A percentile compares a stretch with the other conserved stretches of the same genome.
Conservation (phyloP, 2,329 filamentous ascomycete genomes). For the Exophiala dermatitidis region DNA sequence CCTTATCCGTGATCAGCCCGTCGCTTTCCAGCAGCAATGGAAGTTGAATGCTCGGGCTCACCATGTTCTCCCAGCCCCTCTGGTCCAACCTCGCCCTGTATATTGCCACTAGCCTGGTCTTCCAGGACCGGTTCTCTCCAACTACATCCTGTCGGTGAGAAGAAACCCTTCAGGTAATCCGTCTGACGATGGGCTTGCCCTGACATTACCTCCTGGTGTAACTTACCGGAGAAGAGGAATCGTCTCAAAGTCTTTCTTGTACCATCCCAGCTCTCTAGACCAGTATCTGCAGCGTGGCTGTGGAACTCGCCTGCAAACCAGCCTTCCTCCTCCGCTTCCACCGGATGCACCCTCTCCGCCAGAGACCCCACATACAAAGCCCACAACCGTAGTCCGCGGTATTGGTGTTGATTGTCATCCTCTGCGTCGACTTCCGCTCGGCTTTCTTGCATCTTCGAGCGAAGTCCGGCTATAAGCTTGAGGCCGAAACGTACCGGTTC, state of each 20-base stretch:
- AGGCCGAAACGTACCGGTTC: constrained; percentile 25
- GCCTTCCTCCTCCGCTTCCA: constrained; percentile 1
- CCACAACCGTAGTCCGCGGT: constrained; percentile 18
- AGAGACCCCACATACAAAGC: constrained; percentile 23
- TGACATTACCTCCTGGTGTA: constrained; percentile 21
- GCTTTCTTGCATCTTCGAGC: constrained; percentile 14
- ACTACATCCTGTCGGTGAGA: constrained; percentile 23
- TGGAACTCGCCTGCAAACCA: constrained; percentile 19
- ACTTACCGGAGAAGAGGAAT: constrained; percentile 19
- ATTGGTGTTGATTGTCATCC: constrained; percentile 2
- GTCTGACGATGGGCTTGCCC: constrained; percentile 13
- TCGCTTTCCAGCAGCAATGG: constrained; percentile 12
- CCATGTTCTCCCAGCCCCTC: background rate
- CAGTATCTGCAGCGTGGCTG: constrained; percentile 8
- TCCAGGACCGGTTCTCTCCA: constrained; percentile 20
- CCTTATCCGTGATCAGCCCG: constrained; percentile 5
- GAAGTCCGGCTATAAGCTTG: constrained; percentile 19
- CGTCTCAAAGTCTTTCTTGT: constrained; percentile 20
- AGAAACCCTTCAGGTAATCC: constrained; percentile 21
- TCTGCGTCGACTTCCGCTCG: constrained; percentile 2
- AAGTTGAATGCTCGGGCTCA: background rate
- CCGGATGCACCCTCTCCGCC: constrained; percentile 20
- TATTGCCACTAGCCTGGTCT: constrained; percentile 4
- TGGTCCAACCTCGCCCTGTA: constrained; percentile 4
- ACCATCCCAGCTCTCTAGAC: constrained; percentile 14